These are phyloP conservation scores for Fusarium sp. DNA, from an alignment of 2,329 filamentous ascomycete genomes.

Conservation along the genomic window DNA sequence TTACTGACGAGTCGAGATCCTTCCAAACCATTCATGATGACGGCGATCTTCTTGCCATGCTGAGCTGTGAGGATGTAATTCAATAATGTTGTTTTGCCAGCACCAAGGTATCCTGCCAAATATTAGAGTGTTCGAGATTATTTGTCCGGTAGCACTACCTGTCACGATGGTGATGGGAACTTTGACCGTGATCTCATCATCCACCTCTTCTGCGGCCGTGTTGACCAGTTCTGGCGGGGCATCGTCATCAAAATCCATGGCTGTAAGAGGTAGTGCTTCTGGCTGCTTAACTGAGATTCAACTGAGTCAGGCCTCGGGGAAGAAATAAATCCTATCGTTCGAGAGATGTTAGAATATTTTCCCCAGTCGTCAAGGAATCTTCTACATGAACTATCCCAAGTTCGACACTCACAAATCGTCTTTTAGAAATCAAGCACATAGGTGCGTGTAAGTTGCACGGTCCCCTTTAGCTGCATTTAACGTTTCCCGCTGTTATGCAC, in stretches of 20 bases:
- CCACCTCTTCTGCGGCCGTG: conserved; percentile 54
- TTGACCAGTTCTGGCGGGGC: conserved; percentile 76
- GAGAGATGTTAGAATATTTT: no score
- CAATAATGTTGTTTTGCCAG: conserved; percentile 93
- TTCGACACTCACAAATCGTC: conserved; percentile 10
- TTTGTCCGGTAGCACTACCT: conserved; percentile 60
- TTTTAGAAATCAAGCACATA: conserved; percentile 14
- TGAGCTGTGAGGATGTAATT: conserved; percentile 97
- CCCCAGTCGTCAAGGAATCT: neutral
- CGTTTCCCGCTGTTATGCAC: conserved; percentile 38
- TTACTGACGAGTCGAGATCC: conserved; percentile 5
- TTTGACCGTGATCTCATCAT: conserved; percentile 71
- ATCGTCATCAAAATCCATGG: conserved; percentile 77
- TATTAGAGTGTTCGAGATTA: conserved; percentile 4
- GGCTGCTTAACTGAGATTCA: neutral
- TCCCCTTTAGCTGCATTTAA: conserved; percentile 43
- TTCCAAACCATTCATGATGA: conserved; percentile 86
- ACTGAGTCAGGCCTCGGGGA: neutral
- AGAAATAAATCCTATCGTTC: neutral
- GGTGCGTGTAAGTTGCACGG: conserved; percentile 34
- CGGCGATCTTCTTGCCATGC: conserved; percentile 97
- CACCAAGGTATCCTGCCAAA: conserved; percentile 87
- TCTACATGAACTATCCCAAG: neutral
- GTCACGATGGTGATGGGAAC: conserved; percentile 91
- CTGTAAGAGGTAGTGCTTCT: conserved; percentile 27